Base-by-base conservation (phyloP, 2,329 filamentous ascomycete genomes). In the Paradendryphiella salina region DNA sequence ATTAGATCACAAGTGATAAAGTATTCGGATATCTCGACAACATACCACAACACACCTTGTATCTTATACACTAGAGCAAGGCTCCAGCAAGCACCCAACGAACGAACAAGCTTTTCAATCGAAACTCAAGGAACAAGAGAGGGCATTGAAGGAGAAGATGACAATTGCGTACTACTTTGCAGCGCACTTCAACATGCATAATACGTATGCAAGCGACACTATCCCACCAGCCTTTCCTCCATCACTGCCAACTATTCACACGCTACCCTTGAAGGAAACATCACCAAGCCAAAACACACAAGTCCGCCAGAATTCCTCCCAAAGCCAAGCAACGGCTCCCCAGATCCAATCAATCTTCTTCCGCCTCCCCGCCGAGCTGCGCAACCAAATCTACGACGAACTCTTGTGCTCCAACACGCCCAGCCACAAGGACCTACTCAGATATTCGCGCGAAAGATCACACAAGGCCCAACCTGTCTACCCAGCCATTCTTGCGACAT, bases 301-400 rank as follows among this genome's bases (percentile, higher is more conserved):
- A 26, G 23, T 2, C 1, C 23, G 10, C 1, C 8, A 26, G 9
- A 26, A 5, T 1, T 3, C 42, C 32, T 36, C 54, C 29, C 48
- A 46, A 36, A n/a, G 45, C 37, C 49, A 33, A 5, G 42, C 23
- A 37, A 51, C 46, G 5, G 38, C 46, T 26, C 7, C 43, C 1
- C 66, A 69, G 45, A 8, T 51, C 8, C 26, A 44, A 13, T 65
- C 60, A 0, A 33, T 54, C 4, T 57, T 78, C 47, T 76, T 78
- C 68, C 65, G 58, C 13, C 76, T 88, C 1, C 80, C 87, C 18
- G 76, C 77, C 2, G 85, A 88, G 60, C 76, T 88, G 3, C 79
- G 80, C 31, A 81, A 85, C 46, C 78, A 86, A 63, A 81, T 88
- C 26, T 82, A 78, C 65, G 56, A 61, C 23, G 60, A 66, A 23